Evolutionary conservation across 495 filamentous ascomycete genomes (phyloP), one percentile per base, ranked within the genome.

Genomic region (Aspergillus funiculosus): DNA sequence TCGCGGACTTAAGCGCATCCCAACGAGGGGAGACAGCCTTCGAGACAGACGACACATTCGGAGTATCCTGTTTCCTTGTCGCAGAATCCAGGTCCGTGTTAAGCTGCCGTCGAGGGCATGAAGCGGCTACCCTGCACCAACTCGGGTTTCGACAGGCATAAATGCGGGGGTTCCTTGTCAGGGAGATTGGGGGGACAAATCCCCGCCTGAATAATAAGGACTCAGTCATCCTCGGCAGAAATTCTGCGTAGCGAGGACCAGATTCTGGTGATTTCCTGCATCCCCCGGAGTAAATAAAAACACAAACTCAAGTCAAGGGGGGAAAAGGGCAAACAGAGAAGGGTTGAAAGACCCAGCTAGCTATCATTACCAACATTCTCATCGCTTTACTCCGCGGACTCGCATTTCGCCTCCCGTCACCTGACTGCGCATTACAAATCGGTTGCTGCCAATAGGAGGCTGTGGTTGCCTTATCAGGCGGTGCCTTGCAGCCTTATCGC

Each of bases 1-100:
- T 89, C 22, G 65, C 62, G 6, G 65, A 50, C 39, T 62, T 63
- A 13, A 70, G 50, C 0, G 58, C 54, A 4, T 57, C 52, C 39
- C 58, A 53, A 32, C 60, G 49, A 1, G 59, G 32, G 14, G 57
- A 30, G 6, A 48, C 13, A 9, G 38, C 15, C 25, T 48, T 25
- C 3, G 35, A 4, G 3, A 41, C 10, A 14, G 56, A 30, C 5
- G 46, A 19, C 17, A 18, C 24, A 17, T 32, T 39, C 5, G 30
- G 13, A 15, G 17, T 38, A 15, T 43, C 40, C 8, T 36, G 17
- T 9, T 26, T 17, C 3, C 13, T 6, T 3, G 21, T 4, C 19
- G 32, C 13, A 10, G 39, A 21, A 9, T 43, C 26, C 27, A 50
- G 34, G 21, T 18, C 36, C 11, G 57, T 57, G 30, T 31, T 56